A percentile compares a stretch with the other conserved stretches of the same genome.
Conservation (phyloP, 305 asterid genomes). For the Euphrasia arctica region DNA sequence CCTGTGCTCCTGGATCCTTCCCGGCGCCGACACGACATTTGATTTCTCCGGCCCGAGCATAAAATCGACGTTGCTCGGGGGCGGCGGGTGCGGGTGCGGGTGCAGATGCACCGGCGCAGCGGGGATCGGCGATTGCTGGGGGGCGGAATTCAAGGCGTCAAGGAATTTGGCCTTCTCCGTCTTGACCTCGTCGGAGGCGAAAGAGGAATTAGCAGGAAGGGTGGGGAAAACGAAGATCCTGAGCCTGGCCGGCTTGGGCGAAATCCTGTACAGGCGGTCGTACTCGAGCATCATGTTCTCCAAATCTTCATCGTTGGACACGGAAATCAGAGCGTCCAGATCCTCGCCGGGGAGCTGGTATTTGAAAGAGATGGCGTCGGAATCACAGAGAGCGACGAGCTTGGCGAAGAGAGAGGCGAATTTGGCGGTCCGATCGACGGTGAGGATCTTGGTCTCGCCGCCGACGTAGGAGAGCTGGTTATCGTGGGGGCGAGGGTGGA, state of each 20-base stretch:
- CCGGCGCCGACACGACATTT: conserved; percentile 34
- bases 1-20: conserved; percentile 31
- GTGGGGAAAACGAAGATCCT: conserved; percentile 65
- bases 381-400: conserved; percentile 48
- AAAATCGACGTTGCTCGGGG: conserved; percentile 52
- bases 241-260: conserved; percentile 70
- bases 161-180: conserved; percentile 79
- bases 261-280: conserved; percentile 58
- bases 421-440: conserved; percentile 61
- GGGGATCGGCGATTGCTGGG: conserved; percentile 29
- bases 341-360: conserved; percentile 94
- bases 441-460: conserved; percentile 82
- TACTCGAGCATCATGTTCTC: conserved; percentile 91
- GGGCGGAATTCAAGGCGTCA: conserved; percentile 79
- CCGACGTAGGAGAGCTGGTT: conserved; percentile 71
- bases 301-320: conserved; percentile 78
- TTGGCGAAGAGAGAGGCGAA: conserved; percentile 44
- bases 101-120: conserved; percentile 31
- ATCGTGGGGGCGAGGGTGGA: conserved; percentile 81
- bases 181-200: conserved; percentile 62
- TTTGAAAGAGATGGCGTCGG: conserved; percentile 58
- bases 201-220: conserved; percentile 25
- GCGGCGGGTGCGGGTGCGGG: conserved; percentile 26
- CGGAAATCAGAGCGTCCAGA: conserved; percentile 86
- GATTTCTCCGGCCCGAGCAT: conserved; percentile 73